Base-by-base conservation (phyloP, 2,329 filamentous ascomycete species). In the Fusarium tuaranense region DNA sequence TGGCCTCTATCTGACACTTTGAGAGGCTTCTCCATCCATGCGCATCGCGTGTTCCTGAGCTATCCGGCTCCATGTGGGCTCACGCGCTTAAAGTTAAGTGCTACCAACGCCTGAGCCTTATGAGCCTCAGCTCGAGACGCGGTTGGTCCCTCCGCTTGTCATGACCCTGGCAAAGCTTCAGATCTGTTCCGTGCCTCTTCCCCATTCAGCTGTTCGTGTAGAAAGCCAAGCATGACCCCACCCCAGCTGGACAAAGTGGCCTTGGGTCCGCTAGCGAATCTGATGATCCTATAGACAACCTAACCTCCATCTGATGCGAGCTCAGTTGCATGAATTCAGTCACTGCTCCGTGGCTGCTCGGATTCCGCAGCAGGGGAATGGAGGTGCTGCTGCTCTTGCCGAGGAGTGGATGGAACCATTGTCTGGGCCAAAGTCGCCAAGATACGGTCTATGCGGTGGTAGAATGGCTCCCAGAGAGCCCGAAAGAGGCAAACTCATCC, bases 251-350 rank as follows among this genome's bases (percentile, higher is more conserved):
- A 25, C 64, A 53, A 44, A 67, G 30, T 63, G 64, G 36, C 25
- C 62, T 46, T 61, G 58, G 64, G 36, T 62, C 61, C 64, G 58
- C 64, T 62, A 59, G 27, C 44, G 55, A 30, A 60, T 25, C 55
- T 41, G 63, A 64, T 71, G 63, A 73, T 67, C 46, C 71, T 58
- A 70, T 72, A 63, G 32, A 71, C 65, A 61, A 62, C 51, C 63
- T 73, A 65, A 62, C 51, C 63, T 73, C 62, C 48, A 63, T 72
- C 62, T 64, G 58, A 53, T 65, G 38, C 46, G 22, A 32, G 10
- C 36, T 13, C 27, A 38, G 38, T 62, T 25, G 18, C 30, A 22
- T 53, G 34, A 55, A 60, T 39, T 41, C 34, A 27, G 57, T 38
- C 70, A 62, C 67, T 67, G n/a, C 14, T 68, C 38, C 38, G 51